Base-by-base conservation (phyloP, 1,284 basidiomycete species). In the Moesziomyces globuligerus region DNA sequence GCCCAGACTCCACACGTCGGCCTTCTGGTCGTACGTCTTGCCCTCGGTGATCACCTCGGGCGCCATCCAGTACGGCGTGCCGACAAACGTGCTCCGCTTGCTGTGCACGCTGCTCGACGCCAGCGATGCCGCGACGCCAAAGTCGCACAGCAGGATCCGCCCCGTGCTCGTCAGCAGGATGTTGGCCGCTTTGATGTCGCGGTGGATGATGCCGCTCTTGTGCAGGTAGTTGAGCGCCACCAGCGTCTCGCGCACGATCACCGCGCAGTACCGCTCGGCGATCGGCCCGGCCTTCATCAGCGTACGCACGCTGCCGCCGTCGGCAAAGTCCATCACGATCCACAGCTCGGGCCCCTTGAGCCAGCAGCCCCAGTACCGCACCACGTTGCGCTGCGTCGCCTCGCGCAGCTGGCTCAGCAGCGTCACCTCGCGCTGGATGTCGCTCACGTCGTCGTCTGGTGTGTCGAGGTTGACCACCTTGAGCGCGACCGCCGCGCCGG, bases 401-500 rank as follows among this genome's bases (percentile, higher is more conserved):
- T 85, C 83, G 38, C 92, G 86, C 38, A 98, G 87, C 80, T 95
- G 92, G 48, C 91, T 91, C 28, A 98, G 86, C 44, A 98, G 88
- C 7, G 93, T 90, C 20, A 98, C 93, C 84, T 98, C 96, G 68
- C 91, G 90, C 84, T 98, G 95, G 55, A 98, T 98, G 83, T 96
- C 95, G 43, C 87, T 91, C 23, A 98, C 94, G 83, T 99, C 96
- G 82, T 94, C 94, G 47, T 84, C 83, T 50, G 92, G 89, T 17
- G 92, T 96, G 84, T 98, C 96, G 67, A 98, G 89, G 83, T 98
- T 93, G 85, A 98, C 97, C 81, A 98, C 95, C 85, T 98, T 97
- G 84, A 97, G 89, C 15, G 93, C 94, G 17, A 97, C 92, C 47
- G 93, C 87, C 51, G 92, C 91, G 17, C 92, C 91, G 0, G 91